Evolutionary conservation across 2,329 filamentous ascomycete genomes (phyloP).

Genomic region (Phialophora verrucosa): DNA sequence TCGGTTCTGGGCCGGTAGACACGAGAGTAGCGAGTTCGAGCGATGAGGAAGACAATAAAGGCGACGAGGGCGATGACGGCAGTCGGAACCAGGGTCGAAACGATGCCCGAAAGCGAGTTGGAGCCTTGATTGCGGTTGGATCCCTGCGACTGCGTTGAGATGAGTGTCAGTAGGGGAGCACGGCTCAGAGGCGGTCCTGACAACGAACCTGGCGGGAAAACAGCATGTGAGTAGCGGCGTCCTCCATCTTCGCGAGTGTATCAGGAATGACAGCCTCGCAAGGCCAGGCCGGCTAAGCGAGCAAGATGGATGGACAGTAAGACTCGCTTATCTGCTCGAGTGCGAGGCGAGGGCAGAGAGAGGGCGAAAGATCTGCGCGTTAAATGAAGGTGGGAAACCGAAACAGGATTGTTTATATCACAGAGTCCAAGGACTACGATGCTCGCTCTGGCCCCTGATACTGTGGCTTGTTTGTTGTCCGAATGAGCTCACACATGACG

Average conservation of each 20-base stretch:
- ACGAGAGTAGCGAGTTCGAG: slow-evolving; percentile 52
- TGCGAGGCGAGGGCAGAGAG: not conserved
- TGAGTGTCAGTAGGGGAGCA: slow-evolving; percentile 1
- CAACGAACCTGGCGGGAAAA: slow-evolving; percentile 32
- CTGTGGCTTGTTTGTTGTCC: slow-evolving; percentile 1
- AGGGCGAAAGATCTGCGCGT: not conserved
- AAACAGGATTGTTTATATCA: not conserved
- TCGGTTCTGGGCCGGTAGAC: slow-evolving; percentile 55
- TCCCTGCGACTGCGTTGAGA: slow-evolving; percentile 22
- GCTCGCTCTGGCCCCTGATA: not conserved
- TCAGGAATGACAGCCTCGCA: slow-evolving; percentile 8
- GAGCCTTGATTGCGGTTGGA: slow-evolving; percentile 38
- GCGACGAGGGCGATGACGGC: slow-evolving; percentile 52
- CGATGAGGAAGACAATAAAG: slow-evolving; percentile 54
- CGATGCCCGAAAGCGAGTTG: slow-evolving; percentile 57
- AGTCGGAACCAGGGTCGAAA: slow-evolving; percentile 57
- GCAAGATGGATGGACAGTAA: not conserved
- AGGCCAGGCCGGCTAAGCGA: slow-evolving; percentile 3
- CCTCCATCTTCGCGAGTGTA: slow-evolving; percentile 13
- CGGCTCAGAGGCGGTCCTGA: not conserved
- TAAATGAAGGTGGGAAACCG: not conserved
- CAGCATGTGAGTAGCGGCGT: slow-evolving; percentile 27
- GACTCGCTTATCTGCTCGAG: slow-evolving; percentile 8
- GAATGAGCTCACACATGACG: slow-evolving; percentile 19
- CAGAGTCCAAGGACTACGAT: not conserved